phyloP scores from a whole-genome alignment of 768 basidiomycete genomes.

The Trametes elegans region DNA sequence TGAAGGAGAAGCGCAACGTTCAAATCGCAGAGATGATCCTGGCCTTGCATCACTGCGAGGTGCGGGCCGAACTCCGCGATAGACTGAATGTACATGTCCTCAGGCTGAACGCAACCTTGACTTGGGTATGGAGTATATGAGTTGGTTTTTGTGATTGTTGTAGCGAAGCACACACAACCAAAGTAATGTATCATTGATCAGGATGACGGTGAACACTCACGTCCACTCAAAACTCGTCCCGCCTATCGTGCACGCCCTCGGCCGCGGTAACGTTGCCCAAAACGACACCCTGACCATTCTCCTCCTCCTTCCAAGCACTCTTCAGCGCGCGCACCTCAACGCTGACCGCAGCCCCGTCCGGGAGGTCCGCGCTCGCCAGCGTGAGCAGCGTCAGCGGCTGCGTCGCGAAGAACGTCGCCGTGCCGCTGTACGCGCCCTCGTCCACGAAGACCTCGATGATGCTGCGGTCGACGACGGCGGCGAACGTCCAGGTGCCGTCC shows the following conservation, averaged over 20 bases:
- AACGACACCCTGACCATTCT: background rate
- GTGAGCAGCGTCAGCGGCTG: constrained; percentile 10
- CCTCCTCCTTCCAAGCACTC: constrained; percentile 2
- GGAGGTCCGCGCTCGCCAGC: background rate
- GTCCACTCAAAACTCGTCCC: background rate
- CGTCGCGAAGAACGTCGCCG: constrained; percentile 10
- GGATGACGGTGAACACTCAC: background rate
- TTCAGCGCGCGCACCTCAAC: constrained; percentile 7
- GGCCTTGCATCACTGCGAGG: too few species aligned
- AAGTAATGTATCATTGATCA: too few species aligned
- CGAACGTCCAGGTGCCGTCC: constrained; percentile 13
- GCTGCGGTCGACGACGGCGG: constrained; percentile 12
- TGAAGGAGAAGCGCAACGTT: too few species aligned
- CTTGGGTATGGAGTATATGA: too few species aligned
- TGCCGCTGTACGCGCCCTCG: constrained; percentile 10
- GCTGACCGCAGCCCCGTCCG: background rate
- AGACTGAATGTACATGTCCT: too few species aligned
- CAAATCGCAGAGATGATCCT: too few species aligned
- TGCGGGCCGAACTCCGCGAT: too few species aligned
- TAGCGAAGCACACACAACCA: too few species aligned
- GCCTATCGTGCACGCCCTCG: background rate
- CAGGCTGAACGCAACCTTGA: too few species aligned
- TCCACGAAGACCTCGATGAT: constrained; percentile 14
- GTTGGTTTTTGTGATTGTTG: too few species aligned
- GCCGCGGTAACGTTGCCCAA: background rate